Evolutionary conservation across 208 protist genomes (phyloP).

Genomic region (Lotmaria passim): DNA sequence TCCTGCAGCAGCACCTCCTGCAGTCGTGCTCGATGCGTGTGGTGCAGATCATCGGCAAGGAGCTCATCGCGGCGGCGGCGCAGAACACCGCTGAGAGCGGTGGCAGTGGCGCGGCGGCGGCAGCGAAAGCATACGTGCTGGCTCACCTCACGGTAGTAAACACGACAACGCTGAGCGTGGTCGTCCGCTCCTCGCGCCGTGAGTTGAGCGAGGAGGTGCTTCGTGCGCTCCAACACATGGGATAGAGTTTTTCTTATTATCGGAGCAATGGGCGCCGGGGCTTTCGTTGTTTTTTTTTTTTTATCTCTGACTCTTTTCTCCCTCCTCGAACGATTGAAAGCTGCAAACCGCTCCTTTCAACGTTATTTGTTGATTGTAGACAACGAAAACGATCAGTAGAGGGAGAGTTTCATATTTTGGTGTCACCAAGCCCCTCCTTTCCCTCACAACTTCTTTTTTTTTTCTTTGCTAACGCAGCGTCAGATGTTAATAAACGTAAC

Average conservation of each 20-base stretch:
- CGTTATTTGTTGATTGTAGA: no score
- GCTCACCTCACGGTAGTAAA: conserved; percentile 33
- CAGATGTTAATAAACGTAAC: no score
- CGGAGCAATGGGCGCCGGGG: no score
- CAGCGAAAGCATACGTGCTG: conserved; percentile 24
- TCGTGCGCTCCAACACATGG: not conserved
- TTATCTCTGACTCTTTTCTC: no score
- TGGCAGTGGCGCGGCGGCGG: no score
- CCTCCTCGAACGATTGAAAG: no score
- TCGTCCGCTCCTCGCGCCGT: not conserved
- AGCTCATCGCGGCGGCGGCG: conserved; percentile 63
- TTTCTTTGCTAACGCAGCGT: conserved; percentile 11
- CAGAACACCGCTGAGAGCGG: conserved; percentile 2
- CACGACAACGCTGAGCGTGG: not conserved
- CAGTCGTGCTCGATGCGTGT: conserved; percentile 44
- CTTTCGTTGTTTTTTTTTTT: not conserved
- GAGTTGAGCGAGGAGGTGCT: conserved; percentile 16
- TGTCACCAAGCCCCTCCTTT: not conserved
- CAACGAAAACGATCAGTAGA: no score
- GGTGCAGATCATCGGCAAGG: conserved; percentile 67
- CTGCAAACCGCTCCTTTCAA: not conserved
- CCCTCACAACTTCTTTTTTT: conserved; percentile 7
- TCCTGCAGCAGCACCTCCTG: conserved; percentile 35
- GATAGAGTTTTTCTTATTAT: no score
- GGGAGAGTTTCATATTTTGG: not conserved